Conservation (phyloP, 352 stramenopile species). For the Phytophthora quininea region DNA sequence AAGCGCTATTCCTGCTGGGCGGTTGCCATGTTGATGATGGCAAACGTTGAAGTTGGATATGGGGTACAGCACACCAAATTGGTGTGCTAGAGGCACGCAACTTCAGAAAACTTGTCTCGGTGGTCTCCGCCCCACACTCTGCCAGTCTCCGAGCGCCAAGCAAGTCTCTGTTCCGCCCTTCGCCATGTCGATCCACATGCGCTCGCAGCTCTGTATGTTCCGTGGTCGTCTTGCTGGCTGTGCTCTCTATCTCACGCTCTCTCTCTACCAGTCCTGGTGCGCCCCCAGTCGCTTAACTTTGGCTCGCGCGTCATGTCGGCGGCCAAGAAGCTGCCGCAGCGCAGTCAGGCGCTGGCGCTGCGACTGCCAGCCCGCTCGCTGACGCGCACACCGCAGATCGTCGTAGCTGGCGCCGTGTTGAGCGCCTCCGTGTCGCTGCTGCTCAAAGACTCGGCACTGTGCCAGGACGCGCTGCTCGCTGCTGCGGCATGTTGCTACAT, state of each 20-base stretch:
- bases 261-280: slow-evolving; percentile 43
- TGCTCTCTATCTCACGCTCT: neutral
- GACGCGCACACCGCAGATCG: slow-evolving; percentile 25
- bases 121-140: slow-evolving; percentile 9
- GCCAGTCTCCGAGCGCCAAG: neutral
- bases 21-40: too few species aligned
- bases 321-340: slow-evolving; percentile 37
- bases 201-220: slow-evolving; percentile 54
- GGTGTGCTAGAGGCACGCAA: slow-evolving; percentile 4
- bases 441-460: slow-evolving; percentile 53
- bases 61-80: slow-evolving; percentile 20
- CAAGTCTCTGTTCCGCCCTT: neutral
- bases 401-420: slow-evolving; percentile 53
- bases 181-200: slow-evolving; percentile 54
- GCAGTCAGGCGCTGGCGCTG: slow-evolving; percentile 37
- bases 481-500: slow-evolving; percentile 27
- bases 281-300: slow-evolving; percentile 47
- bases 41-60: slow-evolving; percentile 30
- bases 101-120: neutral
- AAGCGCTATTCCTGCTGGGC: neutral
- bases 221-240: neutral
- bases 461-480: slow-evolving; percentile 50
- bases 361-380: slow-evolving; percentile 29
- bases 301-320: slow-evolving; percentile 29
- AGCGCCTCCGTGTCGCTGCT: slow-evolving; percentile 50